Base-by-base conservation (phyloP, 305 asterid species). In the Solanum hybrid region DNA sequence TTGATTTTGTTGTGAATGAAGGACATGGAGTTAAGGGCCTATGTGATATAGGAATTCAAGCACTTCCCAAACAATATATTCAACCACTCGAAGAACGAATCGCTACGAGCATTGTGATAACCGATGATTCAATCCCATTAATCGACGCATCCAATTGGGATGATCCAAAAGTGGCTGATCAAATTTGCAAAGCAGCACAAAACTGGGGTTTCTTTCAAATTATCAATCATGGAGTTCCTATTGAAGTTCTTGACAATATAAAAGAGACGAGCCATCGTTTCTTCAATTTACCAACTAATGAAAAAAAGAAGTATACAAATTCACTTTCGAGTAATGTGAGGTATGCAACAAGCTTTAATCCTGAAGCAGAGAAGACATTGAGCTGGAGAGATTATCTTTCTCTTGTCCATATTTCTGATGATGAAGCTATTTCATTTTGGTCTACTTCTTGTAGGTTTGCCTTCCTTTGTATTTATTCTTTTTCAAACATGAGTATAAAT, bases 381-480 rank as follows among this genome's bases (percentile, higher is more conserved):
- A 87, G 85, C 1, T 88, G 90, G 90, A 81, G 75, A 88, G 82
- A 40, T 80, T 81, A 38, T 15, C 90, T 88, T 42, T 29, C 29
- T n/a, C 90, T 79, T 71, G 73, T 69, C 13, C 75, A 88, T 69
- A 9, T 71, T 37, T 75, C 45, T 12, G 73, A 81, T 17, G 90
- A 81, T 69, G 73, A 66, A 42, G 72, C 10, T 38, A 5, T 14
- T 31, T 13, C 17, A 3, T 71, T 69, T 19, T 81, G 88, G 90
- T 76, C 90, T 7, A 15, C 87, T 19, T 11, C 76, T 14, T 85
- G 76, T 45, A 85, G 31, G 88, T 85, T 34, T 9, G 11, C 8
- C 38, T 36, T 36, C 38, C 38, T 36, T 36, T 36, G 38, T 2
- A 36, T 36, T 36, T 36, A 36, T 36, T 36, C 38, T 36, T 7